phyloP scores from a whole-genome alignment of 345 rosid genomes.

The Ceriops tagal region DNA sequence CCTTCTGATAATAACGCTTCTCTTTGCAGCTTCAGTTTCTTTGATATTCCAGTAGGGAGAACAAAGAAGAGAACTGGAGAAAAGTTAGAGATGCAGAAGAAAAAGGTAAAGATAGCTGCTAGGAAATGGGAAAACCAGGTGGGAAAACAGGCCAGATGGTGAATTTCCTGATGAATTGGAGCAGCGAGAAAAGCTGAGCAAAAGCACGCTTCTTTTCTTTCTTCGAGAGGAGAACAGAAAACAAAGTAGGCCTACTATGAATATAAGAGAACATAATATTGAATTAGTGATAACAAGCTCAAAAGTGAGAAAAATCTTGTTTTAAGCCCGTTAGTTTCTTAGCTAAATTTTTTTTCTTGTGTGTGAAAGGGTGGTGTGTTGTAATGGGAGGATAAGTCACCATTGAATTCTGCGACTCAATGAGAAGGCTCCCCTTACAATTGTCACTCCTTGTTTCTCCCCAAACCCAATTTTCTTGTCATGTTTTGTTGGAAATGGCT shows the following conservation, averaged over 20 bases:
- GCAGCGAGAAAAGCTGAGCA: conserved; percentile 17
- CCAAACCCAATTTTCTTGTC: conserved; percentile 1
- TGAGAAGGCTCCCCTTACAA: conserved; percentile 20
- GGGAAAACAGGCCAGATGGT: not conserved
- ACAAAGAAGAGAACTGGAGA: not conserved
- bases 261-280: too few relatives aligned
- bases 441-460: conserved; percentile 5
- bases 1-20: not conserved
- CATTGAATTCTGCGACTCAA: conserved; percentile 40
- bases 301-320: too few relatives aligned
- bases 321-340: too few relatives aligned
- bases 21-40: conserved; percentile 14
- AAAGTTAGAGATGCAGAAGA: conserved; percentile 14
- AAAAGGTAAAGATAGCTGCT: not conserved
- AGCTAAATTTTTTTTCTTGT: too few relatives aligned
- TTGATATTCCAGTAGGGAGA: conserved; percentile 15
- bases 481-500: not conserved
- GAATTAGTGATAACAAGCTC: too few relatives aligned
- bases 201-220: conserved; percentile 24
- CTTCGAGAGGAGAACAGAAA: conserved; percentile 7
- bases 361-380: conserved; percentile 34
- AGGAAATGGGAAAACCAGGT: conserved; percentile 18
- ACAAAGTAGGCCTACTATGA: too few relatives aligned
- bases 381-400: conserved; percentile 44
- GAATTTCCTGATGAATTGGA: conserved; percentile 14